Percentiles rank a stretch among this genome's conserved stretches.
Evolutionary conservation across 2,329 filamentous ascomycete genomes (phyloP).

Genomic region (Mariannaea elegans): DNA sequence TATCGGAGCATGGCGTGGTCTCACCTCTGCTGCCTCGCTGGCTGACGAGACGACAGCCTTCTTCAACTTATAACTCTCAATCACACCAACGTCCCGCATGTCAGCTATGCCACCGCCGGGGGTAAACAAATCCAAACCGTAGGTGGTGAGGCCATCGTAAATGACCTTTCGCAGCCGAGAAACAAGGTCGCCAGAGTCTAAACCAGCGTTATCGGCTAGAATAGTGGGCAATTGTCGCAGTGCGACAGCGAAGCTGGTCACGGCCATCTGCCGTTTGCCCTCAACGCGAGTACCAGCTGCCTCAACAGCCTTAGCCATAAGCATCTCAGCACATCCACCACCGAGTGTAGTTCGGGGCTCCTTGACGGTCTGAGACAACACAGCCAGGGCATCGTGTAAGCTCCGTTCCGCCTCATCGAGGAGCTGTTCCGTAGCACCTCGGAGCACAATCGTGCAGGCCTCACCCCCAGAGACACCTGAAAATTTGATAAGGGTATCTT

Average conservation of each 20-base stretch:
- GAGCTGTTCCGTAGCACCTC: conserved; percentile 95
- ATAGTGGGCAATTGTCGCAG: conserved; percentile 95
- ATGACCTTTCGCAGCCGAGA: conserved; percentile 91
- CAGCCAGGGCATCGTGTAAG: conserved; percentile 93
- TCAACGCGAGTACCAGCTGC: conserved; percentile 91
- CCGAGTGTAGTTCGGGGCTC: conserved; percentile 94
- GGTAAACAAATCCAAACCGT: conserved; percentile 86
- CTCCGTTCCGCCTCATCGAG: conserved; percentile 97
- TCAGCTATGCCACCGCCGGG: conserved; percentile 93
- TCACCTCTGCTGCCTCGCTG: conserved; percentile 94
- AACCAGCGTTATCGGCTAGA: conserved; percentile 94
- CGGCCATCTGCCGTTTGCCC: conserved; percentile 95
- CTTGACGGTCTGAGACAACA: conserved; percentile 94
- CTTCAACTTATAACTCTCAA: conserved; percentile 99
- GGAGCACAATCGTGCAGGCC: conserved; percentile 95
- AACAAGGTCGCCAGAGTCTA: conserved; percentile 94
- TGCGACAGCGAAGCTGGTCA: conserved; percentile 87
- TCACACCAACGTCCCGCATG: conserved; percentile 93
- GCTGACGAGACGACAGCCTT: conserved; percentile 96
- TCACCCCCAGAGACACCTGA: conserved; percentile 93
- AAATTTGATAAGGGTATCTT: conserved; percentile 97
- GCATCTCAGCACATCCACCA: conserved; percentile 96
- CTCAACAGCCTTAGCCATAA: conserved; percentile 98
- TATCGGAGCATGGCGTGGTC: conserved; percentile 39
- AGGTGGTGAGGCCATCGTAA: conserved; percentile 92